Base-by-base conservation (phyloP, 228 moss, liverwort and hornwort species). In the Sphagnum magellanicum region DNA sequence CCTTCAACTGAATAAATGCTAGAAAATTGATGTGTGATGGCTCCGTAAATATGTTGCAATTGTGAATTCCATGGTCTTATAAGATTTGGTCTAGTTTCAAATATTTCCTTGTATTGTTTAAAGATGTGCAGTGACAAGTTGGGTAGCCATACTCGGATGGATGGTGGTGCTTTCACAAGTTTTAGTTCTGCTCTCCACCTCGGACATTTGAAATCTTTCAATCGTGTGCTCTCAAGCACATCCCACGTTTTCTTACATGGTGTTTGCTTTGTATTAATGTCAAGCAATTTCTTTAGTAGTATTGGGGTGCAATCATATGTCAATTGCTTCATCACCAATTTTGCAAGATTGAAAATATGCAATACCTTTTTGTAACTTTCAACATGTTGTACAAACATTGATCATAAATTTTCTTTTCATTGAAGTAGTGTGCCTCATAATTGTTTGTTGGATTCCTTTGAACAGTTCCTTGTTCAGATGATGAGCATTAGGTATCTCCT, bases 1-100 rank as follows among this genome's bases (percentile, higher is more conserved):
- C 85, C 81, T 11, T 85, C 85, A 15, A 85, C 79, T 50, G 81
- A 68, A 66, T 67, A 81, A 66, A 85, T n/a, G 73, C 85, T 85
- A 72, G 81, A 81, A 50, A 81, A 85, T 15, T 85, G 85, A 73
- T 85, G 79, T 6, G 81, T 79, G 50, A 85, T 77, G 11, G 85
- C 79, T 50, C 85, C 81, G 16, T 77, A 82, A 12, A 86, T 60
- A 57, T 77, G 78, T 65, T 77, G 53, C 74, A 82, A 67, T 61
- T 82, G 66, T n/a, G 79, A 78, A 64, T 77, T 72, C 86, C 86
- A 86, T 4, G 86, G 82, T 4, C 86, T 74, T 50, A 85, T 70
- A 65, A 85, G 66, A 49, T 85, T 81, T 7, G 85, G 85, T 57
- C 85, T 66, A 4, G 85, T 75, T 68, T 74, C 73, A 74, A 85